These are phyloP conservation scores for Scortechinia acanthostroma DNA, from an alignment of 2,329 filamentous ascomycete genomes.

Conservation along the genomic window DNA sequence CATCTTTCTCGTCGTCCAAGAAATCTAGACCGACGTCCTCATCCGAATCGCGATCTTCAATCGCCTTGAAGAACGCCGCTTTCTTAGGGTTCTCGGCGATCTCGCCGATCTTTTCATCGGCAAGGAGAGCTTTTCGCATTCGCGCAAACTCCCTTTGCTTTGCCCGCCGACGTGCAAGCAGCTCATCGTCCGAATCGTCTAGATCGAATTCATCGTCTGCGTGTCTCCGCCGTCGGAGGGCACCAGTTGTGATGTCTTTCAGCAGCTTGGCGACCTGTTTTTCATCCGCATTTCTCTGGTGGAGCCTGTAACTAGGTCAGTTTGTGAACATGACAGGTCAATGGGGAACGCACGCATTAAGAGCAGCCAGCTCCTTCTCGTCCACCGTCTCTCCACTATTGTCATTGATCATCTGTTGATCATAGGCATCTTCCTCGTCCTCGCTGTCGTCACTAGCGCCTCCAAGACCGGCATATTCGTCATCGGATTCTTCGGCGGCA, in stretches of 20 bases:
- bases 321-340: background rate
- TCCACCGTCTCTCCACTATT: conserved; percentile 51
- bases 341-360: conserved; percentile 44
- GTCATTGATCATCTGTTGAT: conserved; percentile 52
- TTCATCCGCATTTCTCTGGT: conserved; percentile 49
- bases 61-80: conserved; percentile 54
- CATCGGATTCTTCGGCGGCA: conserved; percentile 64
- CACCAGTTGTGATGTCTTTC: conserved; percentile 58
- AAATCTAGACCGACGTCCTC: conserved; percentile 39
- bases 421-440: conserved; percentile 45
- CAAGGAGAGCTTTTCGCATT: conserved; percentile 54
- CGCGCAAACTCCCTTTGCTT: conserved; percentile 55
- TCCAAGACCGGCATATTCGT: conserved; percentile 64
- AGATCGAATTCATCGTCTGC: conserved; percentile 48
- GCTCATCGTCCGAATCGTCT: conserved; percentile 48
- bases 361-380: conserved; percentile 51
- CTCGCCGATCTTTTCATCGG: conserved; percentile 55
- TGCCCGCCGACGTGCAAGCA: conserved; percentile 31
- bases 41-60: conserved; percentile 52
- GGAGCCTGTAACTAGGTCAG: conserved; percentile 25
- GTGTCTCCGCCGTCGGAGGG: conserved; percentile 42
- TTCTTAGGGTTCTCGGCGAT: conserved; percentile 57
- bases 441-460: conserved; percentile 57
- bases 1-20: conserved; percentile 32
- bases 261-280: conserved; percentile 55